Conservation (phyloP, 1,139 yeast genomes). For the Magnusiomyces paraingens region DNA sequence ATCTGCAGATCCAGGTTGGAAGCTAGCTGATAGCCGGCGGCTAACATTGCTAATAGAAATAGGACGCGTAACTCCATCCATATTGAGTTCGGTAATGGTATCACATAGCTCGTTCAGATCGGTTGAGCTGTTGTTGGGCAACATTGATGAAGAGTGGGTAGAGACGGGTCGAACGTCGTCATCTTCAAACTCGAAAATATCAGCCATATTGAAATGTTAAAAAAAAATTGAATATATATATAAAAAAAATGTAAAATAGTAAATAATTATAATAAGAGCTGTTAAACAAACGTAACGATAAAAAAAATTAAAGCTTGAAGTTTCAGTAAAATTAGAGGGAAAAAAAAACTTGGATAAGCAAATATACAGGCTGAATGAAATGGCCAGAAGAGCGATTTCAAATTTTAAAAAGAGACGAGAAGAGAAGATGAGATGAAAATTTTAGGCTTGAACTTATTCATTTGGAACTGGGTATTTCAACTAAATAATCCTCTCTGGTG, state of each 20-base stretch:
- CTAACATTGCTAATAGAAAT: constrained; percentile 15
- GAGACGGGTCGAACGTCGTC: constrained; percentile 3
- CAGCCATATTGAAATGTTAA: constrained; percentile 14
- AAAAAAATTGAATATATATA: constrained; percentile 35
- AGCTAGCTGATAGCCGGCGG: constrained; percentile 9
- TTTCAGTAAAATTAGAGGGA: no score
- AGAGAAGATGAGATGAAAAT: no score
- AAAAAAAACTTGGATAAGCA: no score
- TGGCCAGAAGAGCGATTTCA: no score
- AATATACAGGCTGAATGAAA: no score
- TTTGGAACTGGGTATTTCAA: no score
- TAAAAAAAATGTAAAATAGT: constrained; percentile 10
- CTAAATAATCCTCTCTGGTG: no score
- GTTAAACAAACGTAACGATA: no score
- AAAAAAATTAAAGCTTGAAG: no score
- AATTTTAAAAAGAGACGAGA: no score
- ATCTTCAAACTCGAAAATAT: constrained; percentile 20
- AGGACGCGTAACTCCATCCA: constrained; percentile 8
- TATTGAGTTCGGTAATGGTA: constrained; percentile 16
- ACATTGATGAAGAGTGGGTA: constrained; percentile 3
- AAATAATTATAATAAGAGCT: no score
- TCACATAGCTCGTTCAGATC: constrained; percentile 18
- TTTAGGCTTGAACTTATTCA: no score
- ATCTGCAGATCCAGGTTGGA: constrained; percentile 18
- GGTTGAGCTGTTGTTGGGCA: constrained; percentile 8